Evolutionary conservation across 306 rosid species (phyloP), one percentile per base, ranked within the genome.

Genomic region (Vigna mungo): DNA sequence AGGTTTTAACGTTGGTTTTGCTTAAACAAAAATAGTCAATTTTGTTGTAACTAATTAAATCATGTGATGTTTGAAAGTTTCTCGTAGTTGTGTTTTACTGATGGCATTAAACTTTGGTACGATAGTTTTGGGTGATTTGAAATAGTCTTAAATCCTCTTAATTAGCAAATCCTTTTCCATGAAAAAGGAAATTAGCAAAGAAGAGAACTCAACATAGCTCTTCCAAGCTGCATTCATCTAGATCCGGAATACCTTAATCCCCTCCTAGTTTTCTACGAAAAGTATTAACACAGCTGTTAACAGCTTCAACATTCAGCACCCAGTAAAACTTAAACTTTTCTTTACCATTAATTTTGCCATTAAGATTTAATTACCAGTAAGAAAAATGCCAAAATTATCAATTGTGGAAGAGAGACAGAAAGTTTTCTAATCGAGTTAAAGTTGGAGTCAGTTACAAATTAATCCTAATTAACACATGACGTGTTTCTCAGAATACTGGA

Each of bases 201-300:
- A 74, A 69, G 74, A 74, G 56, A 84, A 83, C 72, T 80, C 71
- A 75, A 75, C 51, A 82, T 82, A 59, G 82, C 80, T 78, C 48
- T 55, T 83, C 66, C 87, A 83, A 74, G 70, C 81, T 75, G 84
- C 84, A 80, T 78, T 83, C 84, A 80, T 78, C 80, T 78, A 75
- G 82, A 85, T 87, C 77, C 25, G 76, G 32, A 59, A 76, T 64
- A 30, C 41, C 69, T 77, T 72, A 82, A 82, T 81, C 21, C 79
- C 15, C 84, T 77, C 81, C 71, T 56, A 55, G 4, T 81, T 88
- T 88, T 83, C 87, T 83, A 88, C 86, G 83, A 81, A 79, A 88
- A 82, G 89, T 16, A 53, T 66, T 55, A 20, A 44, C 81, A 56
- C 79, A 82, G 73, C 81, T 86, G 78, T 82, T 79, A 25, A 52